A percentile compares a stretch with the other conserved stretches of the same genome.
Conservation (phyloP, 2,329 filamentous ascomycete species). For the Cordyceps pruinosa region DNA sequence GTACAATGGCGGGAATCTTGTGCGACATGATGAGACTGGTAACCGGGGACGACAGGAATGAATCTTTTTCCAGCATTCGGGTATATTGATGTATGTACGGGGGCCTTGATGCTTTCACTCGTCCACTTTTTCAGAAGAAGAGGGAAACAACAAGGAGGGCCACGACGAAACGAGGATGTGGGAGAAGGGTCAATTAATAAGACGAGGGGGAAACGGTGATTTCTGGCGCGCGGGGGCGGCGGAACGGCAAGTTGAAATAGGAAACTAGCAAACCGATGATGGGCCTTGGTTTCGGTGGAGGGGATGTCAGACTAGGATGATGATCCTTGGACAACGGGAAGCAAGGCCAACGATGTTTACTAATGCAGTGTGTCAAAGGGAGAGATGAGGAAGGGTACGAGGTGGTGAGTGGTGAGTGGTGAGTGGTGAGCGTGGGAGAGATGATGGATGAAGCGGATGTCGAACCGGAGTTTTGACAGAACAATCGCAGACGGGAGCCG, state of each 20-base stretch:
- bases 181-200: background rate
- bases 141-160: background rate
- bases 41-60: constrained; percentile 1
- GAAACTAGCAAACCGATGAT: background rate
- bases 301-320: background rate
- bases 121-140: background rate
- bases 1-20: constrained; percentile 40
- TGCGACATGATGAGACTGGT: constrained; percentile 32
- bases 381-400: background rate
- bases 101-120: background rate
- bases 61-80: constrained; percentile 12
- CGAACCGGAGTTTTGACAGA: constrained; percentile 3
- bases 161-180: background rate
- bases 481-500: constrained; percentile 6
- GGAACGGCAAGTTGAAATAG: constrained; percentile 2
- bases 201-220: background rate
- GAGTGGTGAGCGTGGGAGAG: no score
- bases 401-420: background rate
- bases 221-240: background rate
- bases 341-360: background rate
- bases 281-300: background rate
- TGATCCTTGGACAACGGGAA: background rate
- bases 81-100: background rate
- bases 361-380: background rate
- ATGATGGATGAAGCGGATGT: no score